Evolutionary conservation across 306 rosid genomes (phyloP).

Genomic region (Cicer judaicum): DNA sequence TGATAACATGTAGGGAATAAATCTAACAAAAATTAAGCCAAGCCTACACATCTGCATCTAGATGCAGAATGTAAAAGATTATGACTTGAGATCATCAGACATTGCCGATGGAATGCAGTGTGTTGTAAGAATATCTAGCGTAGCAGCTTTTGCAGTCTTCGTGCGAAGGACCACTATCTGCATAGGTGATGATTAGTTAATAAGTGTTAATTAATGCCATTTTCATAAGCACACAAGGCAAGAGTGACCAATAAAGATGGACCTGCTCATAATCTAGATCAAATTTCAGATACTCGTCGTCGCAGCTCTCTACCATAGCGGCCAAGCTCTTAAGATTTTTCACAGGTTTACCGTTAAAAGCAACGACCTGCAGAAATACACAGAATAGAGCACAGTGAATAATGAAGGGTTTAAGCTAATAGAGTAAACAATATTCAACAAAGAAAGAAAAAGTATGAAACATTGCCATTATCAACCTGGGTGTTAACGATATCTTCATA

Average conservation of each 20-base stretch:
- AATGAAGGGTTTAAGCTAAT: conserved; percentile 7
- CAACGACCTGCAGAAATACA: conserved; percentile 65
- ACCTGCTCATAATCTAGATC: conserved; percentile 94
- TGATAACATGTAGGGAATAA: conserved; percentile 7
- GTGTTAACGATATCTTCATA: conserved; percentile 93
- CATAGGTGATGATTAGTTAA: conserved; percentile 33
- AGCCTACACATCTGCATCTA: conserved; percentile 42
- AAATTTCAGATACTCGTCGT: conserved; percentile 80
- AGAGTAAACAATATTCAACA: conserved; percentile 27
- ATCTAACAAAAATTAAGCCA: conserved; percentile 45
- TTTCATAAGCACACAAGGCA: conserved; percentile 34
- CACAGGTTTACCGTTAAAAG: conserved; percentile 87
- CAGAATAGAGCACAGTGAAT: conserved; percentile 10
- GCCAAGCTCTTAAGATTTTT: conserved; percentile 90
- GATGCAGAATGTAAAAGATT: conserved; percentile 47
- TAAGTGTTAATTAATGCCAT: background rate
- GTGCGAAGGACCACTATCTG: conserved; percentile 87
- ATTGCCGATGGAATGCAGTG: conserved; percentile 90
- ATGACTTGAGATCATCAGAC: conserved; percentile 87
- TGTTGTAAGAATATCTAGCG: conserved; percentile 79
- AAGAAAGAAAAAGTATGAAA: conserved; percentile 17
- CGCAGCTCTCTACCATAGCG: conserved; percentile 79
- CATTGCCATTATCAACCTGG: conserved; percentile 58
- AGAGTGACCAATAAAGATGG: conserved; percentile 28
- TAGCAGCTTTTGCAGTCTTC: conserved; percentile 78